Evolutionary conservation across 2,329 filamentous ascomycete species (phyloP), one percentile per base, ranked within the genome.

Genomic region (Penicillium sp.): DNA sequence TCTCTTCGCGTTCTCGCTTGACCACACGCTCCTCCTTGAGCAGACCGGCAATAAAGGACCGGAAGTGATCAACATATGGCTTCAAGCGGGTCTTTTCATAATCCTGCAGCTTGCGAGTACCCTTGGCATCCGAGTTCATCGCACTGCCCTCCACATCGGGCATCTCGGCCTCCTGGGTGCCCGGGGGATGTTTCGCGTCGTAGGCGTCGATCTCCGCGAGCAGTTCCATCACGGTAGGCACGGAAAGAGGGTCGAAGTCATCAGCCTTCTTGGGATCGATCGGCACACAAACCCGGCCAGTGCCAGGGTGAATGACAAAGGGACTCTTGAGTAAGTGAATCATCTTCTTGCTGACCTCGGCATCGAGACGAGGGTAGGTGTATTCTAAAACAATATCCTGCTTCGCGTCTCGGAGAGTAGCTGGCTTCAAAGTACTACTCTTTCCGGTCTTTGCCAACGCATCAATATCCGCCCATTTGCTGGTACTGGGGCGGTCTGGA

Each of bases 281-380:
- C 1, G 93, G 93, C 44, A 98, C 93, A 74, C 93, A 98, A 6
- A 98, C 89, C 47, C 92, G 78, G 0, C 93, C 92, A 0, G 93
- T 98, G 15, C 90, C 90, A 0, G 93, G 93, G 68, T 98, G 93
- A 32, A 98, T 86, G 53, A 96, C 92, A 65, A 98, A 98, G 0
- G 93, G 93, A 54, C 86, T 91, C 70, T 98, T 98, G 61, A 98
- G 84, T 79, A 98, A 82, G 79, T 98, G 93, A 75, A 96, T 97
- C 49, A 95, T 82, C 69, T 96, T 95, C 78, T 97, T 97, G 66
- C 88, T 93, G 67, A 98, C 93, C 71, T 95, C 90, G 54, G 93
- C 91, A 77, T 98, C 93, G 47, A 98, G 87, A 33, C 93, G 86
- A 3, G 93, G 93, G 71, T 98, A 98, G 6, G 93, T 96, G 73